phyloP scores from a whole-genome alignment of 1,284 basidiomycete species.

The Hemileia vastatrix region DNA sequence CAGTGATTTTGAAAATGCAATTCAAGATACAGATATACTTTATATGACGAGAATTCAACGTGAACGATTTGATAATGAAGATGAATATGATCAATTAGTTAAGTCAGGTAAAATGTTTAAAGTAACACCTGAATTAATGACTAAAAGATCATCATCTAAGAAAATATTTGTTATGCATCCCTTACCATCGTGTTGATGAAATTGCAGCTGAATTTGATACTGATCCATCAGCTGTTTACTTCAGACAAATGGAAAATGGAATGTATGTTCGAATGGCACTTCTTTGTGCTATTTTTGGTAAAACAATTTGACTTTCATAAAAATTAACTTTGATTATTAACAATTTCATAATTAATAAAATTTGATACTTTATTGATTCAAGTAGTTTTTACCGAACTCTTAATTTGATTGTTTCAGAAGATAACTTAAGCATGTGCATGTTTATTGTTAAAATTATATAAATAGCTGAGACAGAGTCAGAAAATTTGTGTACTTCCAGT shows the following conservation, averaged over 20 bases:
- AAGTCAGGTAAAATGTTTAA: no score
- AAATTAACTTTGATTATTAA: no score
- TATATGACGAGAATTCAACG: conserved; percentile 94
- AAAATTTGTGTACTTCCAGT: no score
- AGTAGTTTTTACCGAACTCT: no score
- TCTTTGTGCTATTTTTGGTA: no score
- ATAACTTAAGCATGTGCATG: no score
- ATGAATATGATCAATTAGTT: conserved; percentile 86
- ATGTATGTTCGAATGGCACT: conserved; percentile 78
- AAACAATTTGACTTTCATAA: no score
- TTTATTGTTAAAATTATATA: no score
- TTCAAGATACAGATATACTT: conserved; percentile 83
- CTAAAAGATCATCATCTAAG: conserved; percentile 85
- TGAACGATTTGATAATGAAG: conserved; percentile 73
- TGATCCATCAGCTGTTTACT: conserved; percentile 88
- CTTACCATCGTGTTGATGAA: conserved; percentile 84
- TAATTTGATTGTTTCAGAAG: no score
- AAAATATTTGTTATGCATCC: conserved; percentile 99
- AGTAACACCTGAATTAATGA: conserved; percentile 85
- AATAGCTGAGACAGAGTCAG: no score
- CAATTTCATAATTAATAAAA: no score
- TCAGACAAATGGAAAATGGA: conserved; percentile 97
- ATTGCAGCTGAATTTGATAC: conserved; percentile 98
- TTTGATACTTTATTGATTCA: no score
- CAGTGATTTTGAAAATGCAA: conserved; percentile 77